Evolutionary conservation across 352 stramenopile genomes (phyloP), one percentile per base, ranked within the genome.

Genomic region (Globisporangium iwayamae): DNA sequence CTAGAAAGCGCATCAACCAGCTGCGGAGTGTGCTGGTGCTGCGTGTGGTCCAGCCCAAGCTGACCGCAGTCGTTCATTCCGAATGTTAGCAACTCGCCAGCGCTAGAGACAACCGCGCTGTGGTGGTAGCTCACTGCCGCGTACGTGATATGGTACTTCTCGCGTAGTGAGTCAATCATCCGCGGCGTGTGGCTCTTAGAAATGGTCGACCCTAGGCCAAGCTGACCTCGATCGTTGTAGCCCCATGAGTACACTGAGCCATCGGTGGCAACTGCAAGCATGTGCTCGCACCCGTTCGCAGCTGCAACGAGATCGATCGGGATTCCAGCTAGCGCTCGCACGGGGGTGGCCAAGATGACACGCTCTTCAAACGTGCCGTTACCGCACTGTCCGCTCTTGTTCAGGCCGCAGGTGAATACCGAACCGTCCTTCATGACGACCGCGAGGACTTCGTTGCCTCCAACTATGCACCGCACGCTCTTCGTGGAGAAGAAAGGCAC

Each of bases 41-140:
- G 87, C 4, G 79, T 85, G 54, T 94, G 79, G 34, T 94, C 84
- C 2, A 96, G 69, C 11, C 87, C 87, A 2, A 96, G 73, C 60
- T 96, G 87, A 0, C 87, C 87, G 62, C 85, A 93, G 56, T 96
- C 87, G 45, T 96, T 96, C 87, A 96, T 96, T 10, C 87, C 87
- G 69, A 96, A 96, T 57, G 74, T 93, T 7, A 96, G 71, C 18
- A 96, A 38, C 64, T 94, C 87, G 11, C 85, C 87, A 7, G 78
- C 74, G 48, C 72, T 93, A 3, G 85, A 87, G 8, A 96, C 73
- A 3, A 94, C 81, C 7, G 85, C 87, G 53, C 87, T 96, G 69
- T 96, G 87, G 51, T 96, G 87, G 51, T 96, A 96, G 53, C 85
- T 96, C 47, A 96, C 83, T 3, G 85, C 83, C 3, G 83, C 85